Base-by-base conservation (phyloP, 225 moss, liverwort and hornwort genomes). In the Pseudoscleropodium purum region DNA sequence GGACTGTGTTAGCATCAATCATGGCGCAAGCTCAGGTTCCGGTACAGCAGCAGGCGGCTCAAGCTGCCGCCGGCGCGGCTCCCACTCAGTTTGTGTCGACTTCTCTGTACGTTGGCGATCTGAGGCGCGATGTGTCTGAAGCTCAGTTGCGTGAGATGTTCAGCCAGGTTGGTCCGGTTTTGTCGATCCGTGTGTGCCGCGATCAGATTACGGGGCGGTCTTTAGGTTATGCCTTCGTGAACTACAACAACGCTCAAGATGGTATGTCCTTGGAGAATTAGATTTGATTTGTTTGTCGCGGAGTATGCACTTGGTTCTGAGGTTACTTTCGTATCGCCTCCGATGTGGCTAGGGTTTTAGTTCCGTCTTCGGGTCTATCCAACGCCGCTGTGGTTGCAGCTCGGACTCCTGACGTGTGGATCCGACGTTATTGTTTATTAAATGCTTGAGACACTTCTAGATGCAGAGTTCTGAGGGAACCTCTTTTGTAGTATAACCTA, bases 101-200 rank as follows among this genome's bases (percentile, higher is more conserved):
- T 33, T 97, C 99, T 80, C 92, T 99, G 7, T 96, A 96, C 56
- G 99, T 99, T 73, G 99, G 96, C 82, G 96, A 97, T 95, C 89
- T 99, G 93, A 96, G 97, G 90, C 94, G 95, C 74, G 95, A 93
- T 90, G 99, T 99, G 85, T 92, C 96, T 36, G 99, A 99, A 92
- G 96, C 97, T 92, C 99, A 97, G 94, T 91, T 99, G 12, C 96
- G 96, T 27, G 99, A 99, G 94, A 94, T 99, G 84, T 99, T 99
- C 93, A 96, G 95, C 84, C 97, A 95, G 94, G 95, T 97, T 88
- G 99, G 97, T 87, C 97, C 93, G 79, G 99, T 97, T 68, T 94
- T 99, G 24, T 99, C 99, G 90, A 96, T 97, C 88, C 96, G 97
- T 90, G 99, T 99, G 65, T 99, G 99, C 91, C 97, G 99, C 83